Percentiles rank a stretch among this genome's conserved stretches.
Conservation (phyloP, 148 eudicot species). For the Rhododendron simsii region DNA sequence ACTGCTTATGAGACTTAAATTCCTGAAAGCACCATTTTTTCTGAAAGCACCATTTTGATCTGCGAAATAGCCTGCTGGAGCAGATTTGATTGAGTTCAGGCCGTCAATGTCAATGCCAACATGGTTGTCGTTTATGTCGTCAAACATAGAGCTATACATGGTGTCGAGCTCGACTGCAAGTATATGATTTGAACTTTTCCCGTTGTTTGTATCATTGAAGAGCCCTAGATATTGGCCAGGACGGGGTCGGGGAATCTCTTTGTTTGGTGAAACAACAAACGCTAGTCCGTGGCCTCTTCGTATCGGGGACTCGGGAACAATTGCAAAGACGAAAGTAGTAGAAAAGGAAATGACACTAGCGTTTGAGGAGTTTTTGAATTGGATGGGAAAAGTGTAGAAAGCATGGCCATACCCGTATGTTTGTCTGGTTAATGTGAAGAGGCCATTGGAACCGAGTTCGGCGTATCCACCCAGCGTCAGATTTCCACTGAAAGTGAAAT, state of each 20-base stretch:
- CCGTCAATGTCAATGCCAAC: neutral
- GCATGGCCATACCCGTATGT: too few species aligned
- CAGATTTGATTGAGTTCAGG: neutral
- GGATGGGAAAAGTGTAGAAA: neutral
- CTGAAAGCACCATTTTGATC: neutral
- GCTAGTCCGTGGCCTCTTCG: neutral
- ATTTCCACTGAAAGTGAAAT: neutral
- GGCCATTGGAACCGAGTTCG: neutral
- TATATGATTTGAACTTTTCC: neutral
- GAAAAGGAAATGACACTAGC: neutral
- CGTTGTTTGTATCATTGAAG: neutral
- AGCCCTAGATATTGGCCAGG: neutral
- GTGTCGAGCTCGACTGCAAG: neutral
- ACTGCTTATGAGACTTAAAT: neutral
- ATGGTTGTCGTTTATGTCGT: neutral
- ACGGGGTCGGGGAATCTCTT: neutral
- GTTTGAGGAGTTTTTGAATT: neutral
- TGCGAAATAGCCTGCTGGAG: neutral
- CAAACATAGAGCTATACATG: fast-evolving
- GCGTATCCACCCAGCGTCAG: neutral
- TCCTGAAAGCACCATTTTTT: neutral
- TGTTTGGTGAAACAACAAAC: neutral
- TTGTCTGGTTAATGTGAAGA: too few species aligned
- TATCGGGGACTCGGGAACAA: neutral
- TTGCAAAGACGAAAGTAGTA: neutral